Percentiles rank a stretch among this genome's conserved stretches.
phyloP scores from a whole-genome alignment of 2,329 filamentous ascomycete genomes.

The Diaporthe sp. region DNA sequence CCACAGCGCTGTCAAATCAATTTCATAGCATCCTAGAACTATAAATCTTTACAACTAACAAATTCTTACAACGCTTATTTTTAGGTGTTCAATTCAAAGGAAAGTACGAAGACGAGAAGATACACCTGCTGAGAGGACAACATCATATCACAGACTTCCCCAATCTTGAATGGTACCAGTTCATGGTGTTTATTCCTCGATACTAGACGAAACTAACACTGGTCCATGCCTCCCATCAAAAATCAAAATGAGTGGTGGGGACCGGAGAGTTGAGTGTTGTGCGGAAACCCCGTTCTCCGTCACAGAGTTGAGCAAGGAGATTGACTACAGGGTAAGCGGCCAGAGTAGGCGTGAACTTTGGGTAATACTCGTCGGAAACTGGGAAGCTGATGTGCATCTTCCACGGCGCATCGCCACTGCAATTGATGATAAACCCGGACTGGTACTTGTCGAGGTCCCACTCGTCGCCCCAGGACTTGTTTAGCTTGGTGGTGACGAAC shows the following conservation, averaged over 20 bases:
- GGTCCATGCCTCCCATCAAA: background rate
- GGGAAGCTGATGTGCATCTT: slow-evolving; percentile 5
- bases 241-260: background rate
- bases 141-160: too few species aligned
- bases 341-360: background rate
- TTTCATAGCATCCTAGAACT: too few species aligned
- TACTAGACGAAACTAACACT: background rate
- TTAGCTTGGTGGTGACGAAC: slow-evolving; percentile 1
- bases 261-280: slow-evolving; percentile 11
- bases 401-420: background rate
- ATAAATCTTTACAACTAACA: too few species aligned
- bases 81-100: too few species aligned
- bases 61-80: too few species aligned
- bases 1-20: too few species aligned
- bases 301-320: background rate
- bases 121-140: too few species aligned
- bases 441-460: slow-evolving; percentile 12
- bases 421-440: background rate
- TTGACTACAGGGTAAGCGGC: background rate
- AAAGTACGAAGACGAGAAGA: too few species aligned
- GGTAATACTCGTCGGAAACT: background rate
- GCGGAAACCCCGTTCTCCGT: background rate
- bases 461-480: background rate
- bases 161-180: too few species aligned
- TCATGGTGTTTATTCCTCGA: too few species aligned